A percentile compares a stretch with the other conserved stretches of the same genome.
Evolutionary conservation across 1,284 basidiomycete species (phyloP).

Genomic region (Trametes versicolor): DNA sequence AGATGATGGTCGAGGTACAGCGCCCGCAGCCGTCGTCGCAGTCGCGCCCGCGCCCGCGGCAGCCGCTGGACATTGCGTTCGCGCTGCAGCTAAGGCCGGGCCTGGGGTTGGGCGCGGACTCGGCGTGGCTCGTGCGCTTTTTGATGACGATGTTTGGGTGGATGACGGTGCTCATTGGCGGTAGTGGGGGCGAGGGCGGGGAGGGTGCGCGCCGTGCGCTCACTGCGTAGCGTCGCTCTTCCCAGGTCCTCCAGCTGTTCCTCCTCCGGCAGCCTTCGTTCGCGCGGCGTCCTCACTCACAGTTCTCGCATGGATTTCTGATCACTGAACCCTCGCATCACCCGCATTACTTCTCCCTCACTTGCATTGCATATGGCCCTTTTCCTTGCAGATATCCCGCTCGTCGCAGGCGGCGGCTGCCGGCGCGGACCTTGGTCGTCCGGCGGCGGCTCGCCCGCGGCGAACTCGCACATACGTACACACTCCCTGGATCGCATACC

Average conservation of each 20-base stretch:
- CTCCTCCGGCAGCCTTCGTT: too few species aligned
- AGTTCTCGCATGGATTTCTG: neutral
- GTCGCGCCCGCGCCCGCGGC: conserved; percentile 47
- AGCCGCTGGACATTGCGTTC: conserved; percentile 72
- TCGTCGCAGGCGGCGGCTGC: neutral
- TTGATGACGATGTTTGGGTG: conserved; percentile 83
- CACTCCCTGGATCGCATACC: conserved; percentile 15
- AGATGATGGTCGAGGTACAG: conserved; percentile 31
- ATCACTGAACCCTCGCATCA: neutral
- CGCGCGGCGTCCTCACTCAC: neutral
- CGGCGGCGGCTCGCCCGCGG: neutral
- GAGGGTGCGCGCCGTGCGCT: conserved; percentile 25
- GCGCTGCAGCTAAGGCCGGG: conserved; percentile 79
- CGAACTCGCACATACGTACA: conserved; percentile 11
- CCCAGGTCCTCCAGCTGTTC: too few species aligned
- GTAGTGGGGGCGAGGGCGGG: conserved; percentile 26
- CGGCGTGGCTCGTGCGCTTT: conserved; percentile 81
- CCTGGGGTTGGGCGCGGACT: conserved; percentile 71
- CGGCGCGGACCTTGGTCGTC: neutral
- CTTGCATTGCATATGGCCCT: neutral
- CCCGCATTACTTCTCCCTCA: conserved; percentile 5
- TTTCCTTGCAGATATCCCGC: conserved; percentile 7
- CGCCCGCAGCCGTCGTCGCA: conserved; percentile 34
- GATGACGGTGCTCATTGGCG: conserved; percentile 62
- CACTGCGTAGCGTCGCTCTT: conserved; percentile 15